These are phyloP conservation scores for Candida yuanshanica DNA, from an alignment of 805 yeast genomes.

Conservation along the genomic window DNA sequence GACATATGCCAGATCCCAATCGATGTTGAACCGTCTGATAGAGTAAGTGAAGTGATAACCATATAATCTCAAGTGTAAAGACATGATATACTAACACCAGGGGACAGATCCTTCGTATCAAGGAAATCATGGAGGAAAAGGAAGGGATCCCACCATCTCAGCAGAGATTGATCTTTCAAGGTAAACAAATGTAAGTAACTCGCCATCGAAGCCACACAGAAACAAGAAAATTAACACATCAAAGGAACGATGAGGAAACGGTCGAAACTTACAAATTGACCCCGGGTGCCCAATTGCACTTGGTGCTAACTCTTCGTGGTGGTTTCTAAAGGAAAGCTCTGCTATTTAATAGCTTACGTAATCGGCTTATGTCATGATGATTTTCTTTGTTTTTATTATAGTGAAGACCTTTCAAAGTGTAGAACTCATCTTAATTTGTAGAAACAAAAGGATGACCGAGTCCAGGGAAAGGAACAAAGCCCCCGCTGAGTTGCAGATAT, in stretches of 20 bases:
- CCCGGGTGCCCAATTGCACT: conserved; percentile 83
- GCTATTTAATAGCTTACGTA: not conserved
- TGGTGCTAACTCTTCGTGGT: conserved; percentile 90
- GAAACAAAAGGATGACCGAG: not conserved
- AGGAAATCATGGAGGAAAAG: conserved; percentile 89
- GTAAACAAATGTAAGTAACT: conserved; percentile 72
- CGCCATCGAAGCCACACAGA: not conserved
- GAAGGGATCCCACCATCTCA: conserved; percentile 97
- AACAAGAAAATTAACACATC: conserved; percentile 4
- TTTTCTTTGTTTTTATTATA: not conserved
- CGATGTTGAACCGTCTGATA: conserved; percentile 65
- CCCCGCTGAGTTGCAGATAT: conserved; percentile 48
- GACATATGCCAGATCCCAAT: conserved; percentile 46
- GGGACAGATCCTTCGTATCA: conserved; percentile 63
- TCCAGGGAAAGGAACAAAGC: conserved; percentile 32
- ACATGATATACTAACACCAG: conserved; percentile 22
- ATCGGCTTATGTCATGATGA: not conserved
- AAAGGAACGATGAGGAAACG: conserved; percentile 67
- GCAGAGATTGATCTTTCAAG: conserved; percentile 85
- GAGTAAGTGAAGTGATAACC: no score
- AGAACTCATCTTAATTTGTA: no score
- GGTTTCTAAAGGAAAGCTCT: conserved; percentile 36
- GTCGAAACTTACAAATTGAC: conserved; percentile 67
- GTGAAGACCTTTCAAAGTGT: not conserved
- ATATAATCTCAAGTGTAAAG: not conserved